Conservation (phyloP, 371 early-diverging fungal genomes). For the Furculomyces boomerangus region DNA sequence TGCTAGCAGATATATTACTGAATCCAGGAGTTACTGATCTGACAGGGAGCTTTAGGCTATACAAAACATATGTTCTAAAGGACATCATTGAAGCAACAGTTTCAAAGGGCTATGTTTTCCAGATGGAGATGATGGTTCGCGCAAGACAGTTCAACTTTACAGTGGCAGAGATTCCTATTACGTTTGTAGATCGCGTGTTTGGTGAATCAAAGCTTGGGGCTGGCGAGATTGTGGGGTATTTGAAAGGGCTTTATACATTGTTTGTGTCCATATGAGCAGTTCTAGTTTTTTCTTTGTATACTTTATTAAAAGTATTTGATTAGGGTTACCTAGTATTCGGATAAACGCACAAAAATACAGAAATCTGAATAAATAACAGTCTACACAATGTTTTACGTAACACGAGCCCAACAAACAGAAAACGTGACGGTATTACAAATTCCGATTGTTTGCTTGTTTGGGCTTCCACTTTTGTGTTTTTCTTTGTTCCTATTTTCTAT, state of each 20-base stretch:
- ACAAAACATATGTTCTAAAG: conserved; percentile 80
- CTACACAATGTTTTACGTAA: too few relatives aligned
- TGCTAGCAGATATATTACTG: conserved; percentile 78
- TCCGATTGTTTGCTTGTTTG: too few relatives aligned
- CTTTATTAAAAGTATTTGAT: too few relatives aligned
- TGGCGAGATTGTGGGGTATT: conserved; percentile 82
- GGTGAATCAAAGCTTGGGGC: conserved; percentile 92
- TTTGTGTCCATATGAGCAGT: conserved; percentile 43
- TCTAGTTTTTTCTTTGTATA: conserved; percentile 1
- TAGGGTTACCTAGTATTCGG: too few relatives aligned
- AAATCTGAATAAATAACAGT: too few relatives aligned
- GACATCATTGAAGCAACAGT: conserved; percentile 69
- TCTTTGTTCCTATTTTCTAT: too few relatives aligned
- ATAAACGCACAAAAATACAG: too few relatives aligned
- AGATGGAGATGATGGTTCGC: conserved; percentile 99
- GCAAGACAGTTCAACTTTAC: conserved; percentile 76
- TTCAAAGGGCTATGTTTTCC: conserved; percentile 97
- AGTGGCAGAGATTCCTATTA: conserved; percentile 92
- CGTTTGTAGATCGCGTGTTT: conserved; percentile 93
- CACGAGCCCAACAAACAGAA: too few relatives aligned
- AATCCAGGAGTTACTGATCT: conserved; percentile 87
- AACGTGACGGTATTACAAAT: too few relatives aligned
- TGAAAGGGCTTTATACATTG: conserved; percentile 73
- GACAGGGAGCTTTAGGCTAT: conserved; percentile 93
- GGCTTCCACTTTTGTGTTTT: too few relatives aligned